Evolutionary conservation across 805 yeast genomes (phyloP).

Genomic region (Candida insectalens): DNA sequence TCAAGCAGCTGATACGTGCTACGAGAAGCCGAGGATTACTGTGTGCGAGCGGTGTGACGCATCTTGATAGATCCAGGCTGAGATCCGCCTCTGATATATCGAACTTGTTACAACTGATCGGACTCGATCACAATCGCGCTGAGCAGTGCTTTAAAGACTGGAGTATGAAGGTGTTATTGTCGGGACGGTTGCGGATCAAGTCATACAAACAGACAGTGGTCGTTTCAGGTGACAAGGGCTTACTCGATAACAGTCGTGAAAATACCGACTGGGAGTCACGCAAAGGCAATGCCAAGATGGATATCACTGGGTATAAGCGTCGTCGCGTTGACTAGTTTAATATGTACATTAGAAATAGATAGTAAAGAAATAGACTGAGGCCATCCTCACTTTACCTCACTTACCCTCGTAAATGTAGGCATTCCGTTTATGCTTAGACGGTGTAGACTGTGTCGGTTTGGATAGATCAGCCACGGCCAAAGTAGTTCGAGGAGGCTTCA

Average conservation of each 20-base stretch:
- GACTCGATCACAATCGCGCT: slow-evolving; percentile 57
- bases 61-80: slow-evolving; percentile 35
- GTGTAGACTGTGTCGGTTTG: too few relatives aligned
- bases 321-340: too few relatives aligned
- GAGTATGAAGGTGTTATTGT: slow-evolving; percentile 57
- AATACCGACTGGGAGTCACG: slow-evolving; percentile 8
- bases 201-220: slow-evolving; percentile 71
- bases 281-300: slow-evolving; percentile 8
- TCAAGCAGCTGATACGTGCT: slow-evolving; percentile 68
- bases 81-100: slow-evolving; percentile 62
- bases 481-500: too few relatives aligned
- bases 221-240: slow-evolving; percentile 38
- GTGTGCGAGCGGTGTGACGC: slow-evolving; percentile 64
- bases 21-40: slow-evolving; percentile 74
- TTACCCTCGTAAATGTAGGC: not conserved
- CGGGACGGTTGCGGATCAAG: slow-evolving; percentile 63
- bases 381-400: too few relatives aligned
- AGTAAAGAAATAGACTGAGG: too few relatives aligned
- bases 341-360: too few relatives aligned
- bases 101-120: slow-evolving; percentile 57
- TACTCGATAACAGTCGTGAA: slow-evolving; percentile 19
- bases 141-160: slow-evolving; percentile 46
- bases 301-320: slow-evolving; percentile 12
- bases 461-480: too few relatives aligned
- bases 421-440: too few relatives aligned